Base-by-base conservation (phyloP, 2,329 filamentous ascomycete genomes). In the Stenocarpella maydis region DNA sequence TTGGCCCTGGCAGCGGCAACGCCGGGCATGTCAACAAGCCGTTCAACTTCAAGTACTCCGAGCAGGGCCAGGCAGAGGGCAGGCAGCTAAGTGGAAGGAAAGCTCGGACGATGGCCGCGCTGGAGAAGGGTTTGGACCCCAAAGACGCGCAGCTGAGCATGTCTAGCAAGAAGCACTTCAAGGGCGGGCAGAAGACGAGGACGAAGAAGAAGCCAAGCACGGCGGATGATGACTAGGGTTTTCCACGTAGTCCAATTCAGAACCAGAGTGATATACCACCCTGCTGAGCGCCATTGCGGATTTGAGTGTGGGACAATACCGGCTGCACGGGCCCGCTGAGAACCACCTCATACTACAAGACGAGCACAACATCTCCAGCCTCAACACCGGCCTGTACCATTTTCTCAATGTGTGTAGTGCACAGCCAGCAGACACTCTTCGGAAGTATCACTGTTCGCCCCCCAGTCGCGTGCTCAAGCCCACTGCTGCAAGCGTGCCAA, bases 121-220 rank as follows among this genome's bases (percentile, higher is more conserved):
- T 98, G 71, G 94, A 98, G 82, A 93, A 91, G 70, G 92, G 93
- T 17, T 79, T 98, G 43, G 94, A 98, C 76, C 91, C 92, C 0
- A 91, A 90, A 70, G 95, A 98, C 69, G 82, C 96, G 73, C 83
- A 85, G 79, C 75, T 87, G 69, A 84, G 49, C 45, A 65, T 84
- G 69, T 84, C 84, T 64, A 87, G 90, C 69, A 99, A 99, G 88
- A 98, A 98, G 84, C 96, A 99, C 81, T 96, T 94, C 81, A 97
- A 97, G 83, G 91, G 88, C n/a, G 89, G 90, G 49, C 87, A 88
- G 72, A 90, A 86, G 53, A 79, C 78, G 70, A 91, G 88, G 77
- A 84, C 84, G 71, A 87, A 86, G 77, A 84, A 82, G 75, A 78
- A 78, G 53, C 79, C 77, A 55, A 81, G 79, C 72, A 82, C 83